Conservation (phyloP, 2,329 filamentous ascomycete species). For the Microascus cirrosus region DNA sequence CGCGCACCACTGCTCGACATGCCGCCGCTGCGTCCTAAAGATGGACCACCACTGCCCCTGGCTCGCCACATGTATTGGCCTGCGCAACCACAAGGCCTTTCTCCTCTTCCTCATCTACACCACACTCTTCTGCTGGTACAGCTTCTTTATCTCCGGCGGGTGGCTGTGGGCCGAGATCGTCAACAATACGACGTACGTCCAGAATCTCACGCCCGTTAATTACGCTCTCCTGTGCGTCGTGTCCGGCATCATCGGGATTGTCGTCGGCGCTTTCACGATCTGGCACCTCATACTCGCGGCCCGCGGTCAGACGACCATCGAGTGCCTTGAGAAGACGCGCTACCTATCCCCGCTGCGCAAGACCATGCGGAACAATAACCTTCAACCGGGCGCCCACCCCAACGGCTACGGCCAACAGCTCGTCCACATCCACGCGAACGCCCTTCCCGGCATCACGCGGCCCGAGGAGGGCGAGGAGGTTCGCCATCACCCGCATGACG, state of each 20-base stretch:
- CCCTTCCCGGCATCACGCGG: slow-evolving; percentile 66
- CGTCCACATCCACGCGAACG: slow-evolving; percentile 71
- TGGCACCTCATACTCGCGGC: slow-evolving; percentile 84
- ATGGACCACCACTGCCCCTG: slow-evolving; percentile 99
- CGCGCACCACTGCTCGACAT: slow-evolving; percentile 93
- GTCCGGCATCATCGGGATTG: slow-evolving; percentile 81
- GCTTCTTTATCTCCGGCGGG: slow-evolving; percentile 61
- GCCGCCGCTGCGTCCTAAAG: slow-evolving; percentile 87
- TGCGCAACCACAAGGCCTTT: slow-evolving; percentile 94
- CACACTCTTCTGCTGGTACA: slow-evolving; percentile 71
- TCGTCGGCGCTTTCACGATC: slow-evolving; percentile 75
- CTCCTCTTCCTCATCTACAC: slow-evolving; percentile 86
- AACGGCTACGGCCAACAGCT: slow-evolving; percentile 61
- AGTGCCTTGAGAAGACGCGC: slow-evolving; percentile 89
- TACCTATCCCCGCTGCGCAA: slow-evolving; percentile 67
- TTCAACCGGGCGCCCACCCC: slow-evolving; percentile 37
- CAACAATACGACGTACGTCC: slow-evolving; percentile 55
- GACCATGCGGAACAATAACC: slow-evolving; percentile 50
- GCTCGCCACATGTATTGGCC: slow-evolving; percentile 89
- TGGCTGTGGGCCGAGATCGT: slow-evolving; percentile 86
- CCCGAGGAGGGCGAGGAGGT: slow-evolving; percentile 69
- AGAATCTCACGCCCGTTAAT: slow-evolving; percentile 77
- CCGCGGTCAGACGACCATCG: slow-evolving; percentile 83
- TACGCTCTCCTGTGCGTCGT: slow-evolving; percentile 81
- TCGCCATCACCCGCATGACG: slow-evolving; percentile 20